phyloP scores from a whole-genome alignment of 805 yeast genomes.

The Ogataea paraovalis region DNA sequence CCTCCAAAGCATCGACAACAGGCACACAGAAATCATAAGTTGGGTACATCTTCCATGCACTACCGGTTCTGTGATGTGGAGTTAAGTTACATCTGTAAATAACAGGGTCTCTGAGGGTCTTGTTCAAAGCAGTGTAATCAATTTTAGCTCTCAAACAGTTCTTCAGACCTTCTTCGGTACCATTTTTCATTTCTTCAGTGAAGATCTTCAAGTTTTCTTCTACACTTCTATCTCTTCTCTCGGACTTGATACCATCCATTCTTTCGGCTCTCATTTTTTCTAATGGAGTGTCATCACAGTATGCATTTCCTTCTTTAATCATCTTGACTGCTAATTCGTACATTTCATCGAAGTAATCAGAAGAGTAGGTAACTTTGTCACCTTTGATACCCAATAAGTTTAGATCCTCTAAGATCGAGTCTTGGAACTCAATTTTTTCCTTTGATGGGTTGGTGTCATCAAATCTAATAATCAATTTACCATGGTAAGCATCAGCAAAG shows the following conservation, averaged over 20 bases:
- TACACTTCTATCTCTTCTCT: constrained; percentile 86
- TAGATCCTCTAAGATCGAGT: constrained; percentile 90
- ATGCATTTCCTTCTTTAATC: constrained; percentile 95
- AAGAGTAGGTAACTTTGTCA: constrained; percentile 81
- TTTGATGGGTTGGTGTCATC: constrained; percentile 98
- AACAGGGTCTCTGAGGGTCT: constrained; percentile 96
- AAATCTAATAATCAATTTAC: constrained; percentile 93
- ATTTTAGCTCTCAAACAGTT: constrained; percentile 96
- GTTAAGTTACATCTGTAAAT: constrained; percentile 95
- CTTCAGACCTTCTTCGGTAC: constrained; percentile 87
- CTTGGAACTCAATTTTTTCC: constrained; percentile 93
- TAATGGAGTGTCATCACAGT: constrained; percentile 93
- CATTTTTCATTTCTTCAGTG: constrained; percentile 88
- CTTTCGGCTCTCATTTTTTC: constrained; percentile 98
- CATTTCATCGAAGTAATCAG: constrained; percentile 91
- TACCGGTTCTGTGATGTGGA: constrained; percentile 96
- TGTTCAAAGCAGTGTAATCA: constrained; percentile 85
- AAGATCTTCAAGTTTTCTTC: constrained; percentile 89
- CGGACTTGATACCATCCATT: constrained; percentile 93
- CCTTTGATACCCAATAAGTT: constrained; percentile 89
- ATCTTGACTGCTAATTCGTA: constrained; percentile 77
- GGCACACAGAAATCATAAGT: constrained; percentile 99
- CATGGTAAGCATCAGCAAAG: constrained; percentile 93
- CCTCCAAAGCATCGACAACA: constrained; percentile 90
- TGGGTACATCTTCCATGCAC: constrained; percentile 93